phyloP scores from a whole-genome alignment of 768 basidiomycete species.

The Phylloporus sp. region DNA sequence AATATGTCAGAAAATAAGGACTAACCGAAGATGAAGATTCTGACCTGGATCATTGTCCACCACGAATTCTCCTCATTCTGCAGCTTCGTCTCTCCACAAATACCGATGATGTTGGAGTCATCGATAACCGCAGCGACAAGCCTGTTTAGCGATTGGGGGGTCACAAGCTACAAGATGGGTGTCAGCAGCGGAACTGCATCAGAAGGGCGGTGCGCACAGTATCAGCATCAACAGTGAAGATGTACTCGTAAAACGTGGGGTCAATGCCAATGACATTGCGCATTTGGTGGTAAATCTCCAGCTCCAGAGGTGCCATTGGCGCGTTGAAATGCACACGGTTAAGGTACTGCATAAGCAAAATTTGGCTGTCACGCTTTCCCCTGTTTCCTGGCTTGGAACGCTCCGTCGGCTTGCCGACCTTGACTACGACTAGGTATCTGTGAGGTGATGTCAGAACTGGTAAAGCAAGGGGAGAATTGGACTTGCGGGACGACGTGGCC shows the following conservation, averaged over 20 bases:
- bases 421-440: slow-evolving; percentile 60
- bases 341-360: slow-evolving; percentile 61
- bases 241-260: slow-evolving; percentile 72
- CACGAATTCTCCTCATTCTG: slow-evolving; percentile 67
- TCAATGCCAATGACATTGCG: slow-evolving; percentile 71
- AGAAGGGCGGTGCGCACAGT: slow-evolving; percentile 38
- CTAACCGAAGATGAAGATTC: background rate
- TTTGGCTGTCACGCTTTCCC: slow-evolving; percentile 68
- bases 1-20: slow-evolving; percentile 1
- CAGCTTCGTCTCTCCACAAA: slow-evolving; percentile 67
- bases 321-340: slow-evolving; percentile 67
- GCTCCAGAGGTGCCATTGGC: slow-evolving; percentile 61
- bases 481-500: slow-evolving; percentile 66
- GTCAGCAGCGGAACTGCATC: slow-evolving; percentile 10
- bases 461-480: background rate
- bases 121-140: slow-evolving; percentile 60
- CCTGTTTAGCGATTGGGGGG: slow-evolving; percentile 63
- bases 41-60: slow-evolving; percentile 76
- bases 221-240: slow-evolving; percentile 71
- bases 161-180: slow-evolving; percentile 43
- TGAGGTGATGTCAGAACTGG: background rate
- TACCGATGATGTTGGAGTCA: slow-evolving; percentile 61
- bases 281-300: slow-evolving; percentile 75
- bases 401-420: slow-evolving; percentile 66
- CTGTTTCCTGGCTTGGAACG: slow-evolving; percentile 63